Evolutionary conservation across 2,329 filamentous ascomycete species (phyloP).

Genomic region (Metarhizium robertsii): DNA sequence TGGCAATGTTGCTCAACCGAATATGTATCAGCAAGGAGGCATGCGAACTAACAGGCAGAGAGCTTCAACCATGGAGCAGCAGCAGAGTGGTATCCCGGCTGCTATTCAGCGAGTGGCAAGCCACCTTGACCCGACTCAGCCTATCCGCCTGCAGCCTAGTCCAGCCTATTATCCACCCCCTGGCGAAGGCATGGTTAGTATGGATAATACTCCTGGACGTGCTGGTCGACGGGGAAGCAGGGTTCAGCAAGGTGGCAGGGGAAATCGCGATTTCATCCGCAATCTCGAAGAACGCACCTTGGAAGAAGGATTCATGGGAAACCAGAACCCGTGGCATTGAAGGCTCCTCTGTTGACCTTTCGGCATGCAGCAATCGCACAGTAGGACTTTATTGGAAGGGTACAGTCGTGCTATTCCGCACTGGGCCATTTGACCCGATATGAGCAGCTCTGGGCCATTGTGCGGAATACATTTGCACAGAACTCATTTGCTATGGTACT

Average conservation of each 20-base stretch:
- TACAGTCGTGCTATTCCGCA: background rate
- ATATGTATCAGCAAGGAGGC: slow-evolving; percentile 54
- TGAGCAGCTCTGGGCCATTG: background rate
- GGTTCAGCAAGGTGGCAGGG: slow-evolving; percentile 48
- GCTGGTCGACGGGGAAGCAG: slow-evolving; percentile 69
- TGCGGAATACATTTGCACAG: background rate
- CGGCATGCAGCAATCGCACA: slow-evolving; percentile 51
- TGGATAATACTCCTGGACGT: slow-evolving; percentile 47
- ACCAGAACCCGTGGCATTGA: slow-evolving; percentile 60
- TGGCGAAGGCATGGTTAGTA: slow-evolving; percentile 64
- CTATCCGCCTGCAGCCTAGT: slow-evolving; percentile 88
- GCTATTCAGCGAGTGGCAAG: slow-evolving; percentile 92
- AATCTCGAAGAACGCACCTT: slow-evolving; percentile 90
- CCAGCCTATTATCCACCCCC: slow-evolving; percentile 96
- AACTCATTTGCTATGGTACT: background rate
- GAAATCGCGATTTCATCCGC: slow-evolving; percentile 82
- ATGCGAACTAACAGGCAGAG: slow-evolving; percentile 72
- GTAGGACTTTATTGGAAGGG: background rate
- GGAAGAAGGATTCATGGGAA: slow-evolving; percentile 80
- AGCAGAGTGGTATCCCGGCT: slow-evolving; percentile 84
- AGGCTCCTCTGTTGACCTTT: slow-evolving; percentile 14
- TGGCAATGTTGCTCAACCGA: slow-evolving; percentile 38
- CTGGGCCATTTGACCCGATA: background rate
- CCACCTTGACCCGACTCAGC: slow-evolving; percentile 88
- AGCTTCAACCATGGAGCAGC: slow-evolving; percentile 93